Evolutionary conservation across 495 filamentous ascomycete genomes (phyloP).

Genomic region (Aspergillus cristatus): DNA sequence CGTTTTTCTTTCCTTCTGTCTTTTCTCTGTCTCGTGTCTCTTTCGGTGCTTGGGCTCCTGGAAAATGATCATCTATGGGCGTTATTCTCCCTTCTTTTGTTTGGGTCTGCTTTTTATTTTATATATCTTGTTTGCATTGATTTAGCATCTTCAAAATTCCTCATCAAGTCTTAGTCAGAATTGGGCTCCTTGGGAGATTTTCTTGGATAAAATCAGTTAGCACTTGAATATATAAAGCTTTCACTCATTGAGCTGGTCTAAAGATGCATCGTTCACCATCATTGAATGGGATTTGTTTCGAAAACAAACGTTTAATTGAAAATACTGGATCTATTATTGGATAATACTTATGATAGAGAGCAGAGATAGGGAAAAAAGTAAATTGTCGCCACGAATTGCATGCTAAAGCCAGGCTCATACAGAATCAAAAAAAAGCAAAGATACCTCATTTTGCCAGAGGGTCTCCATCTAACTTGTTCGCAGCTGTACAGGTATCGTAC

Average conservation of each 20-base stretch:
- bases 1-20: conserved; percentile 4
- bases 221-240: too few species aligned
- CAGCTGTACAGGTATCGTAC: conserved; percentile 41
- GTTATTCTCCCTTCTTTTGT: not conserved
- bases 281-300: too few species aligned
- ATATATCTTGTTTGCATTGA: too few species aligned
- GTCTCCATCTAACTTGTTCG: conserved; percentile 7
- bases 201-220: too few species aligned
- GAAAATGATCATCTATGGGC: not conserved
- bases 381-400: conserved; percentile 7
- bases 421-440: conserved; percentile 1
- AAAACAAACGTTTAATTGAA: not conserved
- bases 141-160: too few species aligned
- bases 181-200: too few species aligned
- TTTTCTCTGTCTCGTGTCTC: not conserved
- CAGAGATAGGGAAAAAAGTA: not conserved
- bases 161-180: too few species aligned
- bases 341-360: not conserved
- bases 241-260: too few species aligned
- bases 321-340: not conserved
- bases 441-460: conserved; percentile 7
- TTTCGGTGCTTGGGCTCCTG: not conserved
- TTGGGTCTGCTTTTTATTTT: not conserved
- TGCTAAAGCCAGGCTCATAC: conserved; percentile 10
- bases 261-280: too few species aligned